Evolutionary conservation across 2,329 filamentous ascomycete species (phyloP).

Genomic region (Alternaria novae-zelandiae): DNA sequence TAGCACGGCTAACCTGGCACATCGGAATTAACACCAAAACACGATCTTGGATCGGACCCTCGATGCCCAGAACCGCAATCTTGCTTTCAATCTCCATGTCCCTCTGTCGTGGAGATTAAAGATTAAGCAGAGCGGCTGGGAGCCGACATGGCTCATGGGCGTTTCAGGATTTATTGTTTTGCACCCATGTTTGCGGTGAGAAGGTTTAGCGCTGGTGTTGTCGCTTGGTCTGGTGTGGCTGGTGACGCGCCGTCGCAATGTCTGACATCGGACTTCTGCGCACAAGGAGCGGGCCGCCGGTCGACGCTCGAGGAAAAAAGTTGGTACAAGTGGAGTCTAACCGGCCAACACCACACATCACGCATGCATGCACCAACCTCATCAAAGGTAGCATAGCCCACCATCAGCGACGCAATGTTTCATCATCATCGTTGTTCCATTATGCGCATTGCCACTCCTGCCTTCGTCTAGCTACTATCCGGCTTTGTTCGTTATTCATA

Average conservation of each 20-base stretch:
- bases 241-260: slow-evolving; percentile 1
- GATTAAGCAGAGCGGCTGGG: not conserved
- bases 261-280: not conserved
- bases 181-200: not conserved
- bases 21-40: not conserved
- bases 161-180: not conserved
- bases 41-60: not conserved
- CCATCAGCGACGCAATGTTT: not conserved
- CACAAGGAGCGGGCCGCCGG: not conserved
- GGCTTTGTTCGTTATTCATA: not conserved
- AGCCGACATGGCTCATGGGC: not conserved
- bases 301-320: not conserved
- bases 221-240: not conserved
- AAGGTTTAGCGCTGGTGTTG: not conserved
- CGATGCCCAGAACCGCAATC: not conserved
- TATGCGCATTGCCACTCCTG: not conserved
- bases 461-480: not conserved
- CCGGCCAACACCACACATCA: not conserved
- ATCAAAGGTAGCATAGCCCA: not conserved
- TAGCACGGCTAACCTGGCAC: not conserved
- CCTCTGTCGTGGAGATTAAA: not conserved
- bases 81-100: not conserved
- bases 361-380: slow-evolving; percentile 1
- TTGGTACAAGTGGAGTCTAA: not conserved
- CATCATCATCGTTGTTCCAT: not conserved